Conservation (phyloP, 1,284 basidiomycete species). For the Cryptococcus sp. region DNA sequence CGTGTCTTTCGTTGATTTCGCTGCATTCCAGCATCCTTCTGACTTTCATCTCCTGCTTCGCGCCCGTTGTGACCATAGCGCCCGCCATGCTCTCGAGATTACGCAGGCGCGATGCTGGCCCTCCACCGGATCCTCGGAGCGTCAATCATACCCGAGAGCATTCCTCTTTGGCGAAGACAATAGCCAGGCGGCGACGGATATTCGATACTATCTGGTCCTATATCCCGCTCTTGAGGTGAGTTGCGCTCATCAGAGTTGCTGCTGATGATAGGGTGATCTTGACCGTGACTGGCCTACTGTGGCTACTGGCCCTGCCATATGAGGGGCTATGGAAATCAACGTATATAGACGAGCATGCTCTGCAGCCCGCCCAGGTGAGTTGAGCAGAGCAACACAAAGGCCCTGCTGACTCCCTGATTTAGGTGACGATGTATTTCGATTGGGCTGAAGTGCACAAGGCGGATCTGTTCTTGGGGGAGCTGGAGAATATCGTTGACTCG, state of each 20-base stretch:
- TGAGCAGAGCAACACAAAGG: neutral
- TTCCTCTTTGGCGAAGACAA: slow-evolving; percentile 28
- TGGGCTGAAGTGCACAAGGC: slow-evolving; percentile 85
- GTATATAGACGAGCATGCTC: slow-evolving; percentile 90
- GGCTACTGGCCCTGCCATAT: slow-evolving; percentile 72
- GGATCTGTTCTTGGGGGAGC: slow-evolving; percentile 69
- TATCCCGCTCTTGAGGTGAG: slow-evolving; percentile 26
- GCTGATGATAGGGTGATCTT: slow-evolving; percentile 16
- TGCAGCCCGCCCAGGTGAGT: slow-evolving; percentile 81
- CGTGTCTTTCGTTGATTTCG: too few relatives aligned
- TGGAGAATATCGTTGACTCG: slow-evolving; percentile 71
- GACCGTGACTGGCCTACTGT: slow-evolving; percentile 69
- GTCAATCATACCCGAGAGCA: slow-evolving; percentile 36
- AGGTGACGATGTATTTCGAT: slow-evolving; percentile 85
- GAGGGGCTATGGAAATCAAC: slow-evolving; percentile 66
- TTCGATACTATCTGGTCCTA: slow-evolving; percentile 14
- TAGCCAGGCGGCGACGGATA: slow-evolving; percentile 22
- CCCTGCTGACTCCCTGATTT: neutral
- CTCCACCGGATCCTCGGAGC: slow-evolving; percentile 17
- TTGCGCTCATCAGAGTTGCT: neutral
- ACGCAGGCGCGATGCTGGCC: slow-evolving; percentile 5
- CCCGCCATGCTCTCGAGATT: slow-evolving; percentile 20
- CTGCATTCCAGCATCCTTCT: too few relatives aligned
- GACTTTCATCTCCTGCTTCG: slow-evolving; percentile 1
- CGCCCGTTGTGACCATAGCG: neutral